A percentile compares a stretch with the other conserved stretches of the same genome.
phyloP scores from a whole-genome alignment of 225 moss, liverwort and hornwort genomes.

The Sphagnum tenellum region DNA sequence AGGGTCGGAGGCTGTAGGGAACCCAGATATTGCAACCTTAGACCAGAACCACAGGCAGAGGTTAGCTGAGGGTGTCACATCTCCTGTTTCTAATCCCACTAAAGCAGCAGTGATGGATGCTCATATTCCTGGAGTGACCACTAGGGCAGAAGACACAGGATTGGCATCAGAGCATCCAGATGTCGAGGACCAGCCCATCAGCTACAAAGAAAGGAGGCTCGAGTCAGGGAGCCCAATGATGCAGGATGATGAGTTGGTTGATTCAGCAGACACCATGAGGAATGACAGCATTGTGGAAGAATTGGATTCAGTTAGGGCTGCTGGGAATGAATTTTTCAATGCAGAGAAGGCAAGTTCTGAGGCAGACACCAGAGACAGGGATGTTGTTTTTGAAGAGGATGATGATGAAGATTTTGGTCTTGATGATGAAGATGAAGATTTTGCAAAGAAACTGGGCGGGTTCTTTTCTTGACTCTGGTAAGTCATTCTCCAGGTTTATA shows the following conservation, averaged over 20 bases:
- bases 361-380: slow-evolving; percentile 20
- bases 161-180: too few relatives aligned
- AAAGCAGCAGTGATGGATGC: too few relatives aligned
- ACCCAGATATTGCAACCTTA: slow-evolving; percentile 8
- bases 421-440: slow-evolving; percentile 56
- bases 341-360: background rate
- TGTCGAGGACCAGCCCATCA: too few relatives aligned
- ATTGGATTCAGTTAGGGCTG: slow-evolving; percentile 19
- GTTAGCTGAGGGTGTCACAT: background rate
- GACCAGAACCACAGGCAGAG: slow-evolving; percentile 15
- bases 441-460: slow-evolving; percentile 48
- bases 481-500: too few relatives aligned
- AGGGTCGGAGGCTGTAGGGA: slow-evolving; percentile 19
- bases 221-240: too few relatives aligned
- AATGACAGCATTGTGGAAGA: background rate
- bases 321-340: slow-evolving; percentile 2
- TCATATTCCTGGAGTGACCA: too few relatives aligned
- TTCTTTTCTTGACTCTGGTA: slow-evolving; percentile 31
- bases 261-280: too few relatives aligned
- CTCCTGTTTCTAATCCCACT: too few relatives aligned
- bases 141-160: too few relatives aligned
- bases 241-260: too few relatives aligned
- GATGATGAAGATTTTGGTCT: slow-evolving; percentile 33
- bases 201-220: too few relatives aligned
- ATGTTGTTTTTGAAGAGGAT: slow-evolving; percentile 17